Evolutionary conservation across 2,329 filamentous ascomycete species (phyloP), one percentile per base, ranked within the genome.

Genomic region (Clarireedia hainanense): DNA sequence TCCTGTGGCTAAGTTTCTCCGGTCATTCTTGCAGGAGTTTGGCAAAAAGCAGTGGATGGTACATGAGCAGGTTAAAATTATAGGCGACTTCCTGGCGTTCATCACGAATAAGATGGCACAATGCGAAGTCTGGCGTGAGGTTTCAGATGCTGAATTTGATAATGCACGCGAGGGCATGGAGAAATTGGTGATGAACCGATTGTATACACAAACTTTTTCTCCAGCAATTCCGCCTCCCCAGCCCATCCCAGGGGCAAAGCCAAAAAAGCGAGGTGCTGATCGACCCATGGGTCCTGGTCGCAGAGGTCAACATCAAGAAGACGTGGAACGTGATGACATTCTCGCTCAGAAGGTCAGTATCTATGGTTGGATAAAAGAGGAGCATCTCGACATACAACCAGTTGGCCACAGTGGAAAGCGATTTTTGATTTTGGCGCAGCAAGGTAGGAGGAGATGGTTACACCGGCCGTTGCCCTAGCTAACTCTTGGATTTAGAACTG

Each of bases 11-110:
- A 88, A 92, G 61, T 99, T 96, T 68, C 78, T 99, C 47, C 89
- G 95, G 61, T 97, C 94, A 0, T 99, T 99, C 66, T 75, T 99
- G 30, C 84, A 84, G 49, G 95, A 99, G 70, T 99, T 99, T 72
- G 89, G 85, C 37, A 99, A 97, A 75, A 89, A 91, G 64, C 94
- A 97, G 72, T 99, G 94, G 94, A 95, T 96, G 89, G 94, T 96
- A 6, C 94, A 99, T 69, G 94, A 99, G 73, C 94, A 99, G 71
- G 94, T 97, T 69, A 99, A 99, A 74, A 97, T 99, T 60, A 96
- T 99, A 59, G 84, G 89, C 62, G 95, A 99, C 70, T 99, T 99
- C 64, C 76, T 99, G 48, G 85, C 91, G 46, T 99, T 99, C 67
- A 99, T 99, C 61, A 88, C 89, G 53, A 96, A 96, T 73, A 97